Percentiles rank a stretch among this genome's conserved stretches.
Evolutionary conservation across 225 moss, liverwort and hornwort species (phyloP).

Genomic region (Takakia lepidozioides): DNA sequence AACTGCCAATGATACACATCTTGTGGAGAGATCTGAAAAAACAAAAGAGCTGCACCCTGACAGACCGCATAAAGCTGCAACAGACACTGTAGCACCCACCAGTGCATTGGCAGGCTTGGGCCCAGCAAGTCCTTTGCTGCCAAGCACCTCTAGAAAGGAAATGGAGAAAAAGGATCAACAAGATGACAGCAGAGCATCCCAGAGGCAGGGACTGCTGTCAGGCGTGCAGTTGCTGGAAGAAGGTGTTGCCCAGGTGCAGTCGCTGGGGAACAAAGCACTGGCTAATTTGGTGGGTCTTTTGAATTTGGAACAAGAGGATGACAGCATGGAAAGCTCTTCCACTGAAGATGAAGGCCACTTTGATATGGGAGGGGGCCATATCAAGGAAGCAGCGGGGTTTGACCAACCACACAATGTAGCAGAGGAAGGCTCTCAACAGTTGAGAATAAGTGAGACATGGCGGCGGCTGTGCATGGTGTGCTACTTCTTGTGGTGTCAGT

Average conservation of each 20-base stretch:
- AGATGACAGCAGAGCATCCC: conserved; percentile 40
- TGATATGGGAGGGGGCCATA: conserved; percentile 30
- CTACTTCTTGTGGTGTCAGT: conserved; percentile 60
- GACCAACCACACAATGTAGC: conserved; percentile 26
- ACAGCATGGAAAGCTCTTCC: conserved; percentile 67
- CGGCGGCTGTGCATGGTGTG: conserved; percentile 59
- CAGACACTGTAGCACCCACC: conserved; percentile 14
- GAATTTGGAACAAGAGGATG: conserved; percentile 75
- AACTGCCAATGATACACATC: conserved; percentile 30
- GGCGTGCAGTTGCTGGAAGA: conserved; percentile 85
- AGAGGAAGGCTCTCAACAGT: conserved; percentile 31
- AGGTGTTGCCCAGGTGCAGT: conserved; percentile 83
- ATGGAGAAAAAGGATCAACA: conserved; percentile 24
- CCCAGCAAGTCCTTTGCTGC: no score
- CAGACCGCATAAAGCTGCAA: conserved; percentile 33
- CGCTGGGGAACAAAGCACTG: conserved; percentile 82
- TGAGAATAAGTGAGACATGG: conserved; percentile 60
- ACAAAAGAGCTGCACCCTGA: conserved; percentile 16
- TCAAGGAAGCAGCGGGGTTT: conserved; percentile 25
- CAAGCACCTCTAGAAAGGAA: no score
- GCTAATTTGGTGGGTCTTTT: conserved; percentile 83
- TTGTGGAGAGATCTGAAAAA: conserved; percentile 28
- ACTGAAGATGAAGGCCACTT: conserved; percentile 66
- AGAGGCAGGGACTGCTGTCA: conserved; percentile 56
- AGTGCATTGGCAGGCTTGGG: no score